Percentiles rank a stretch among this genome's conserved stretches.
phyloP scores from a whole-genome alignment of 1,139 yeast species.

The Suhomyces coccinellae region DNA sequence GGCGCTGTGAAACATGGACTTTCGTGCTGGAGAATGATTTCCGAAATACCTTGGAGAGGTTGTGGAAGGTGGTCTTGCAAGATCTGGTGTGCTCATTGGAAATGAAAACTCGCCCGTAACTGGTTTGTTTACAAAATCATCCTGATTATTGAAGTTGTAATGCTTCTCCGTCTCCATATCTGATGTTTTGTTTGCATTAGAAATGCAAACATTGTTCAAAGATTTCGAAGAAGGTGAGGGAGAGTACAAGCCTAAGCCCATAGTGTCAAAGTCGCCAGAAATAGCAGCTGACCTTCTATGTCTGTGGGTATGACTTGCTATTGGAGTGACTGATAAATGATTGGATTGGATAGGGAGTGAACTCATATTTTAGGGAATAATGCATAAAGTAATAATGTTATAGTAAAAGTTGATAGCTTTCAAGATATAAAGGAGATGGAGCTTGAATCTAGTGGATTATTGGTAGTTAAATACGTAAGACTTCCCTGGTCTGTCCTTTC shows the following conservation, averaged over 20 bases:
- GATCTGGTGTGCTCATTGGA: slow-evolving; percentile 28
- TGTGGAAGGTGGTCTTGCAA: slow-evolving; percentile 10
- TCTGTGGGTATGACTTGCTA: slow-evolving; percentile 50
- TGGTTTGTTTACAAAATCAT: slow-evolving; percentile 34
- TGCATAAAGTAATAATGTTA: not conserved
- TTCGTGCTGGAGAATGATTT: slow-evolving; percentile 13
- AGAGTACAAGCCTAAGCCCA: slow-evolving; percentile 42
- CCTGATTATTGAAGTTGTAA: slow-evolving; percentile 36
- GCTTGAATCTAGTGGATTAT: not conserved
- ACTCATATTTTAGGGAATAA: slow-evolving; percentile 11
- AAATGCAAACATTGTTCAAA: slow-evolving; percentile 8
- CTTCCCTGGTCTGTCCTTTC: too few species aligned
- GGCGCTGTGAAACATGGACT: slow-evolving; percentile 11
- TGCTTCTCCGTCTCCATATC: slow-evolving; percentile 21
- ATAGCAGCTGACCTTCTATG: slow-evolving; percentile 74
- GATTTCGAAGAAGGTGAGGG: slow-evolving; percentile 20
- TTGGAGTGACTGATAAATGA: slow-evolving; percentile 16
- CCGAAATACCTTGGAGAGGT: slow-evolving; percentile 12
- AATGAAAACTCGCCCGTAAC: slow-evolving; percentile 28
- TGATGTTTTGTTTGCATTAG: slow-evolving; percentile 1
- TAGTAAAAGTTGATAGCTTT: too few species aligned
- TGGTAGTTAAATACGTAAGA: too few species aligned
- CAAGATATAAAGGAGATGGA: too few species aligned
- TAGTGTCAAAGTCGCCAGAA: slow-evolving; percentile 66
- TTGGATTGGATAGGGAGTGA: slow-evolving; percentile 16